Conservation (phyloP, 176 grass and related monocot genomes). For the Oryza longistaminata region DNA sequence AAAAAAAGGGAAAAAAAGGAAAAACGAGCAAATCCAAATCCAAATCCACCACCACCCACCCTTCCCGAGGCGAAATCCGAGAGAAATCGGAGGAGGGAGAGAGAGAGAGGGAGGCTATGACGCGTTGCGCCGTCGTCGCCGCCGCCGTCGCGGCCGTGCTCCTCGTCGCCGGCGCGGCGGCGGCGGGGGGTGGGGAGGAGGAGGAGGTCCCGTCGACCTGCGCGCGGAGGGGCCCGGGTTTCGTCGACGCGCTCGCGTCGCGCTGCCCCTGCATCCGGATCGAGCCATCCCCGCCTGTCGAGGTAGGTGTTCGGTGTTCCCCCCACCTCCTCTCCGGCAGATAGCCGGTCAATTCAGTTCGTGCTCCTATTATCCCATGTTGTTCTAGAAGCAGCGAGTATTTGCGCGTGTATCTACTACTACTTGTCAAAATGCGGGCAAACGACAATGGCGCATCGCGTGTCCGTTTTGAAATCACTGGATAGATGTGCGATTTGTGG, state of each 20-base stretch:
- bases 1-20: not conserved
- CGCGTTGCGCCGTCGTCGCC: conserved; percentile 30
- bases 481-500: not conserved
- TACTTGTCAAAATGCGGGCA: not conserved
- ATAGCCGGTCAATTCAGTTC: not conserved
- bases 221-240: conserved; percentile 31
- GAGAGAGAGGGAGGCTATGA: not conserved
- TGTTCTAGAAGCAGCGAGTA: not conserved
- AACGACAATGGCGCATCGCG: not conserved
- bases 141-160: conserved; percentile 26
- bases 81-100: not conserved
- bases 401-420: not conserved
- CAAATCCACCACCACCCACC: not conserved
- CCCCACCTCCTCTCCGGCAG: not conserved
- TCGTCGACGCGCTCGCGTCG: conserved; percentile 47
- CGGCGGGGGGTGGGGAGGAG: not conserved
- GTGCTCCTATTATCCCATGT: not conserved
- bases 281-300: conserved; percentile 46
- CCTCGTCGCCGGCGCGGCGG: not conserved
- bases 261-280: conserved; percentile 54
- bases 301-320: conserved; percentile 51
- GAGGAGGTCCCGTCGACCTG: conserved; percentile 10
- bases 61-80: conserved; percentile 13
- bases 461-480: not conserved
- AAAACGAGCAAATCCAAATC: not conserved